Percentiles rank a stretch among this genome's conserved stretches.
Conservation (phyloP, 1,284 basidiomycete genomes). For the Ganoderma sinense region DNA sequence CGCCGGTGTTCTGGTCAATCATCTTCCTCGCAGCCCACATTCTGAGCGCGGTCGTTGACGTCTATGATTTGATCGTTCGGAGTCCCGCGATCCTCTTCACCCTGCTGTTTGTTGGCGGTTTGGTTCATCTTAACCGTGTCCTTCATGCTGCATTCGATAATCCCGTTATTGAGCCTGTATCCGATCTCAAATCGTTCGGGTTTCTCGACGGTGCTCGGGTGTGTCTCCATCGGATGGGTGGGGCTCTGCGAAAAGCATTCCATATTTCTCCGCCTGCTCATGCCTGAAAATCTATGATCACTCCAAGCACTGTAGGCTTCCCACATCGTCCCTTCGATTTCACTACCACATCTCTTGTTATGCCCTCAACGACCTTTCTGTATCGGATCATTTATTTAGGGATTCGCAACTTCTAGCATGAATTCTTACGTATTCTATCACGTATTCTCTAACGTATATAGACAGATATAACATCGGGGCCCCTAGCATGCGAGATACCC, state of each 20-base stretch:
- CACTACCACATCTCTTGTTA: not conserved
- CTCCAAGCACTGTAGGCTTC: not conserved
- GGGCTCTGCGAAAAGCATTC: not conserved
- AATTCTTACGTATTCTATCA: no score
- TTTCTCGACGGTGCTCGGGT: not conserved
- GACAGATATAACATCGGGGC: not conserved
- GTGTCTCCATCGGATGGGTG: not conserved
- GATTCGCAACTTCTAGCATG: no score
- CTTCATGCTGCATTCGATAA: conserved; percentile 7
- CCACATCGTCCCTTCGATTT: not conserved
- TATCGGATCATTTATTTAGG: no score
- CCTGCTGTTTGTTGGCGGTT: conserved; percentile 10
- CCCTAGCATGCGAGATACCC: not conserved
- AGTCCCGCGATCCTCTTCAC: conserved; percentile 17
- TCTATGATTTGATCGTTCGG: conserved; percentile 16
- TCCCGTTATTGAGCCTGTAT: not conserved
- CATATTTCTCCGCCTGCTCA: not conserved
- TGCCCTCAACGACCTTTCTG: not conserved
- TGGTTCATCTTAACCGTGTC: conserved; percentile 13
- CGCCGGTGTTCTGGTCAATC: conserved; percentile 32
- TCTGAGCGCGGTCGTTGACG: conserved; percentile 25
- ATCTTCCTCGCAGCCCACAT: conserved; percentile 29
- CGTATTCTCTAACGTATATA: conserved; percentile 8
- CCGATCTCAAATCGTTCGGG: not conserved
- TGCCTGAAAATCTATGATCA: not conserved